phyloP scores from a whole-genome alignment of 371 early-diverging fungal species.

The Apophysomyces sp. region DNA sequence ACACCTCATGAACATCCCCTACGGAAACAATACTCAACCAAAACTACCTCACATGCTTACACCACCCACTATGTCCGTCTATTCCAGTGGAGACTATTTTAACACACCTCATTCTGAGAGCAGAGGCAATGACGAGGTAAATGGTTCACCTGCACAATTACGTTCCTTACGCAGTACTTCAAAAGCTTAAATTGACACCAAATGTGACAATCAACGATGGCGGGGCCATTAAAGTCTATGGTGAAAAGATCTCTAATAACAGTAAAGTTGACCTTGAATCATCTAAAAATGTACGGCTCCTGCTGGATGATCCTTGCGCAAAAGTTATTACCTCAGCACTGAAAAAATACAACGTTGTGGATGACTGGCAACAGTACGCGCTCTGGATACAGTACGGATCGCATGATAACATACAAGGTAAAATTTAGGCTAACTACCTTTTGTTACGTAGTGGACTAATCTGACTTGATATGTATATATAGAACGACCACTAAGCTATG shows the following conservation, averaged over 20 bases:
- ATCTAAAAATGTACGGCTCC: constrained; percentile 86
- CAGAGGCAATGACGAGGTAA: constrained; percentile 7
- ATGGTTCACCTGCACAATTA: neutral
- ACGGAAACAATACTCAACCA: neutral
- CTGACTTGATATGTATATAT: constrained; percentile 7
- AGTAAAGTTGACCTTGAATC: constrained; percentile 70
- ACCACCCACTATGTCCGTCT: constrained; percentile 13
- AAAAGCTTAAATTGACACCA: constrained; percentile 17
- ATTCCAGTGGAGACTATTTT: constrained; percentile 1
- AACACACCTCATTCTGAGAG: neutral
- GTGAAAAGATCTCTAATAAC: constrained; percentile 56
- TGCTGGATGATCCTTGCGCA: constrained; percentile 79
- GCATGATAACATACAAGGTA: constrained; percentile 44
- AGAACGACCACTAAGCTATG: constrained; percentile 78
- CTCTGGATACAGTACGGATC: constrained; percentile 74
- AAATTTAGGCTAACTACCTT: constrained; percentile 7
- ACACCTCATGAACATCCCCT: constrained; percentile 5
- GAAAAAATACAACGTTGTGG: constrained; percentile 88
- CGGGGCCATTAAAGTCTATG: constrained; percentile 77
- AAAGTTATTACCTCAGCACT: constrained; percentile 86
- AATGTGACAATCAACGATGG: constrained; percentile 53
- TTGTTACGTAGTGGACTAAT: neutral
- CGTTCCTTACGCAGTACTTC: neutral
- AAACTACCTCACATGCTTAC: constrained; percentile 11
- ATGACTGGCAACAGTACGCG: constrained; percentile 87